These are phyloP conservation scores for Citrus reticulata DNA, from an alignment of 345 rosid species.

Conservation along the genomic window DNA sequence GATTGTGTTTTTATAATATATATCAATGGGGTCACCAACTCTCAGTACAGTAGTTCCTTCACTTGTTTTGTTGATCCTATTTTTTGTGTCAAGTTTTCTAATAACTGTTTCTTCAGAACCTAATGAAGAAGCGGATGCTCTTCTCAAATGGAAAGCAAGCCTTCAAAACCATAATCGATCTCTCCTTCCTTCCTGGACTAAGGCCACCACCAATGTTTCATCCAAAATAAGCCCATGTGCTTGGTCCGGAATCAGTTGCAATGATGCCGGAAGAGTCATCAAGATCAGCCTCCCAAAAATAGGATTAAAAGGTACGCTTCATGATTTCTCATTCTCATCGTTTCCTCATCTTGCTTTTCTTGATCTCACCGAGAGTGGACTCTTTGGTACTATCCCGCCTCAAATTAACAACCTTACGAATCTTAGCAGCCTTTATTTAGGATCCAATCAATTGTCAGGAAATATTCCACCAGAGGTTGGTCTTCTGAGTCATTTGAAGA, in stretches of 20 bases:
- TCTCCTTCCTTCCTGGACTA: neutral
- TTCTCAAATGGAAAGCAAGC: constrained; percentile 22
- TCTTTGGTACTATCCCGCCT: too few species aligned
- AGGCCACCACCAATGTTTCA: neutral
- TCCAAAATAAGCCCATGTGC: neutral
- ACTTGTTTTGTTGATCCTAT: too few species aligned
- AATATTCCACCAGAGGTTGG: too few species aligned
- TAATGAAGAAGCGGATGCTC: constrained; percentile 10
- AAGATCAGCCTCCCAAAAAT: neutral
- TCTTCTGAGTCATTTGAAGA: too few species aligned
- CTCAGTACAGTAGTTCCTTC: too few species aligned
- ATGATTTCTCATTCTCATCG: neutral
- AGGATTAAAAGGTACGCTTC: neutral
- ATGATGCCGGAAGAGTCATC: neutral
- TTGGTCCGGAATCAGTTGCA: neutral
- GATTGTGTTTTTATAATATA: too few species aligned
- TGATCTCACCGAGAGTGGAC: rapidly evolving
- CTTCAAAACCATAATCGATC: constrained; percentile 12
- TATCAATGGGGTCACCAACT: too few species aligned
- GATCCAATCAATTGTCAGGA: too few species aligned
- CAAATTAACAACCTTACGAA: too few species aligned
- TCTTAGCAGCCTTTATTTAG: too few species aligned
- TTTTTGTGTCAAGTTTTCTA: too few species aligned
- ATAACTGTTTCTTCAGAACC: neutral
- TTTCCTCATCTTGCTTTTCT: neutral